A percentile compares a stretch with the other conserved stretches of the same genome.
phyloP scores from a whole-genome alignment of 768 basidiomycete genomes.

The Galerina sulciceps region DNA sequence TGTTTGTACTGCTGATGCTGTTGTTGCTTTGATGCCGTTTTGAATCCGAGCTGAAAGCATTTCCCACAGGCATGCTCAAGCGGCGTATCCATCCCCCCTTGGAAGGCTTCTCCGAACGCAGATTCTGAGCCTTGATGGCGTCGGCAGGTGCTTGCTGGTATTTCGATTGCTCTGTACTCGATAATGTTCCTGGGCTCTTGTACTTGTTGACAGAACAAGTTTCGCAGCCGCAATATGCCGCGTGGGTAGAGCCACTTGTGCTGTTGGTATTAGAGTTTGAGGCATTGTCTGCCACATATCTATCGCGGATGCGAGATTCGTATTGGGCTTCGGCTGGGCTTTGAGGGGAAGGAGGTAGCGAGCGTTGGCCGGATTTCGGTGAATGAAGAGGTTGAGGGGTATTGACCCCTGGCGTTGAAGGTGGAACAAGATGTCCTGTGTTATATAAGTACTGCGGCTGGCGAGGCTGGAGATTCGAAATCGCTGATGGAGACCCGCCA shows the following conservation, averaged over 20 bases:
- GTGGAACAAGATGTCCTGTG: conserved; percentile 45
- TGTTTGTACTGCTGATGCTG: conserved; percentile 18
- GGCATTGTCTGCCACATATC: conserved; percentile 16
- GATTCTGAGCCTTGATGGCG: conserved; percentile 12
- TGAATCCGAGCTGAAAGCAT: conserved; percentile 62
- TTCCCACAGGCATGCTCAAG: conserved; percentile 73
- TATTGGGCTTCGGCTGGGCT: conserved; percentile 27
- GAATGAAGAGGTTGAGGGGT: conserved; percentile 15
- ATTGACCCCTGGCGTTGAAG: conserved; percentile 21
- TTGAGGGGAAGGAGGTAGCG: conserved; percentile 27
- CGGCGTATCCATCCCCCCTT: conserved; percentile 79
- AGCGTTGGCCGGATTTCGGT: conserved; percentile 18
- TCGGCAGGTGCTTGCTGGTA: conserved; percentile 29
- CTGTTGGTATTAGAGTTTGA: conserved; percentile 18
- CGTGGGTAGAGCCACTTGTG: conserved; percentile 42
- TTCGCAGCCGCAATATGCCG: conserved; percentile 70
- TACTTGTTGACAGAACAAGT: conserved; percentile 66
- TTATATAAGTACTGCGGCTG: conserved; percentile 42
- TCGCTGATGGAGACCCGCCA: conserved; percentile 2
- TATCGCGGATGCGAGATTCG: conserved; percentile 10
- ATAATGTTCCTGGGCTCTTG: conserved; percentile 34
- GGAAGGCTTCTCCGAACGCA: conserved; percentile 35
- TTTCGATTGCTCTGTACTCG: conserved; percentile 34
- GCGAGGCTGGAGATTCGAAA: background rate
- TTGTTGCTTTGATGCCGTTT: conserved; percentile 43